Percentiles rank a stretch among this genome's conserved stretches.
phyloP scores from a whole-genome alignment of 164 flowering plant genomes.

The Magnolia sinica region DNA sequence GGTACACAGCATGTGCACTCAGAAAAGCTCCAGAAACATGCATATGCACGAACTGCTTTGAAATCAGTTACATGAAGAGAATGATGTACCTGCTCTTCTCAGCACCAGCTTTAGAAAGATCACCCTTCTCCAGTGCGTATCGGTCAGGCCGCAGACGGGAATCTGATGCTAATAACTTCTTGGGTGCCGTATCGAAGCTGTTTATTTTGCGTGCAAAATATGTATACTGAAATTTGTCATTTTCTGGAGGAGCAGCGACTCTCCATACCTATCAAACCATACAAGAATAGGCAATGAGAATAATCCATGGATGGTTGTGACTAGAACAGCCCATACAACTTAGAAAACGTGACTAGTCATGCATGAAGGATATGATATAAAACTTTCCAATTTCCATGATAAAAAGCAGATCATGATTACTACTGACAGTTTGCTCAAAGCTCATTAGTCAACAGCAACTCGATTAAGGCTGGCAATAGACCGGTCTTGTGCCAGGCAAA shows the following conservation, averaged over 20 bases:
- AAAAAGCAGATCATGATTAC: background rate
- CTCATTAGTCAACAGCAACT: too few relatives aligned
- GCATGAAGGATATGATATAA: background rate
- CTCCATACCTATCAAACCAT: constrained; percentile 54
- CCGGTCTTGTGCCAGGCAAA: too few relatives aligned
- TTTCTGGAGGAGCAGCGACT: constrained; percentile 56
- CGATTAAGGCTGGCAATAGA: too few relatives aligned
- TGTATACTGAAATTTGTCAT: constrained; percentile 77
- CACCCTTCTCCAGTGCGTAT: constrained; percentile 81
- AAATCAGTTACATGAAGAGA: too few relatives aligned
- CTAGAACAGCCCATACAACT: background rate
- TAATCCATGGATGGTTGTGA: background rate
- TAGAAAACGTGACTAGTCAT: background rate
- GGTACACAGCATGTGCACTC: too few relatives aligned
- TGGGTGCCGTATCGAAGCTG: constrained; percentile 85
- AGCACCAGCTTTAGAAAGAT: constrained; percentile 64
- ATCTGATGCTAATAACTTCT: constrained; percentile 76
- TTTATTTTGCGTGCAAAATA: constrained; percentile 79
- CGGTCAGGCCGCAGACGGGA: constrained; percentile 89
- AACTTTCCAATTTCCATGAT: background rate
- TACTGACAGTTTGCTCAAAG: too few relatives aligned
- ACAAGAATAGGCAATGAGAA: background rate
- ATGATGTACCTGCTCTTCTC: constrained; percentile 71
- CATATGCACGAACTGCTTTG: too few relatives aligned
- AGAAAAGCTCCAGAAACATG: too few relatives aligned